A percentile compares a stretch with the other conserved stretches of the same genome.
Evolutionary conservation across 306 rosid genomes (phyloP).

Genomic region (Casuarina glauca): DNA sequence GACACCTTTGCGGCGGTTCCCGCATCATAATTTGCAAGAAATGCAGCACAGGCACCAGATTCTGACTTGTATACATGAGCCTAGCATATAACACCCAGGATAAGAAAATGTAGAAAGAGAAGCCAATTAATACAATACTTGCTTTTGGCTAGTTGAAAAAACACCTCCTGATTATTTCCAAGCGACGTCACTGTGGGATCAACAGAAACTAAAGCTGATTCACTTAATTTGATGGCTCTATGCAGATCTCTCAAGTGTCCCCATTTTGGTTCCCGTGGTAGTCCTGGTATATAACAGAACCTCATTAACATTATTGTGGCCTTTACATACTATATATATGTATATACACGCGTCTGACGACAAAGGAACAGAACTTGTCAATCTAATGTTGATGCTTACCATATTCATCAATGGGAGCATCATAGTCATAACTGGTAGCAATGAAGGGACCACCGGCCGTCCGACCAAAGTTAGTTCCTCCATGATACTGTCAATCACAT

Average conservation of each 20-base stretch:
- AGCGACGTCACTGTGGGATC: slow-evolving; percentile 67
- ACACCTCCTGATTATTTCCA: slow-evolving; percentile 74
- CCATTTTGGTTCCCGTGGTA: slow-evolving; percentile 82
- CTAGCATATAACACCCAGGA: slow-evolving; percentile 36
- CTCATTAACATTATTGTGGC: slow-evolving; percentile 15
- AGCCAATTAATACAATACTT: slow-evolving; percentile 10
- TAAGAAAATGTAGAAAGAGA: slow-evolving; percentile 11
- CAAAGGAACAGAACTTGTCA: background rate
- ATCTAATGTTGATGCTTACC: slow-evolving; percentile 48
- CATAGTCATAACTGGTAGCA: slow-evolving; percentile 90
- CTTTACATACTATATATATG: no score
- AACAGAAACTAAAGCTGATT: slow-evolving; percentile 62
- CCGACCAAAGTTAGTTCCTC: slow-evolving; percentile 97
- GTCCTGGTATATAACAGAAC: slow-evolving; percentile 49
- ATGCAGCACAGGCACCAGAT: slow-evolving; percentile 71
- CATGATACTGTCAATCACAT: slow-evolving; percentile 68
- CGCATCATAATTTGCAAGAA: slow-evolving; percentile 79
- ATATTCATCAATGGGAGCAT: slow-evolving; percentile 89
- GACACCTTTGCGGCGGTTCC: slow-evolving; percentile 45
- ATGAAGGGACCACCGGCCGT: slow-evolving; percentile 89
- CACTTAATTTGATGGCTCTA: slow-evolving; percentile 74
- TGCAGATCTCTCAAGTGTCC: slow-evolving; percentile 90
- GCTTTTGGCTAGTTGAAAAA: slow-evolving; percentile 17
- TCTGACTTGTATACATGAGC: slow-evolving; percentile 66
- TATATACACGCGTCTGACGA: no score